A percentile compares a stretch with the other conserved stretches of the same genome.
These are phyloP conservation scores for Hemileccinum rubropunctum DNA, from an alignment of 768 basidiomycete species.

Conservation along the genomic window DNA sequence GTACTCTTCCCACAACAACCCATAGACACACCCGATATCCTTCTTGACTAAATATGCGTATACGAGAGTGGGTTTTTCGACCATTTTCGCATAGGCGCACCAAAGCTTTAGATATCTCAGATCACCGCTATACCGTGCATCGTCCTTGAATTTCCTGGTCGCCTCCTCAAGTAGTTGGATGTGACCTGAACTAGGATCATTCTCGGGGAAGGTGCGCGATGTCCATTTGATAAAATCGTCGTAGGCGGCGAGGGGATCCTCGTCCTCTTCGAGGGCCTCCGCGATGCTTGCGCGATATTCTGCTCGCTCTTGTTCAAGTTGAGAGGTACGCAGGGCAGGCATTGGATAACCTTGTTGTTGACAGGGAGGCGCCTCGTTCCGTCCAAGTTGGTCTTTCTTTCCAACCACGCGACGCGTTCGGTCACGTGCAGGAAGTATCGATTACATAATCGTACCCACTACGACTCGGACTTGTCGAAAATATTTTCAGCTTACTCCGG, in stretches of 20 bases:
- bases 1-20: slow-evolving; percentile 89
- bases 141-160: slow-evolving; percentile 76
- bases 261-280: slow-evolving; percentile 64
- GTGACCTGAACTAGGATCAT: slow-evolving; percentile 68
- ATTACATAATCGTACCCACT: not conserved
- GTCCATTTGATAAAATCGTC: slow-evolving; percentile 91
- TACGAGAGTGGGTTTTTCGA: slow-evolving; percentile 64
- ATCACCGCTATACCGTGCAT: slow-evolving; percentile 84
- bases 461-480: no score
- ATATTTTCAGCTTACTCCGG: no score
- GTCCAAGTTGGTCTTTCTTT: slow-evolving; percentile 10
- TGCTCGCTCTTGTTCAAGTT: slow-evolving; percentile 29
- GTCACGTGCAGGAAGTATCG: slow-evolving; percentile 22
- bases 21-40: slow-evolving; percentile 74
- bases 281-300: slow-evolving; percentile 41
- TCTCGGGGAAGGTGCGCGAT: slow-evolving; percentile 71
- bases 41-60: slow-evolving; percentile 73
- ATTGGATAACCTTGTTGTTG: slow-evolving; percentile 15
- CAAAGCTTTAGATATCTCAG: slow-evolving; percentile 90
- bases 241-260: slow-evolving; percentile 85
- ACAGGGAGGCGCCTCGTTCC: not conserved
- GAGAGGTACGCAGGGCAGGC: slow-evolving; percentile 25
- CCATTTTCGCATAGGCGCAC: slow-evolving; percentile 80
- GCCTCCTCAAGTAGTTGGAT: slow-evolving; percentile 81
- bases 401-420: slow-evolving; percentile 30